These are phyloP conservation scores for Massarina eburnea DNA, from an alignment of 2,329 filamentous ascomycete genomes.

Conservation along the genomic window DNA sequence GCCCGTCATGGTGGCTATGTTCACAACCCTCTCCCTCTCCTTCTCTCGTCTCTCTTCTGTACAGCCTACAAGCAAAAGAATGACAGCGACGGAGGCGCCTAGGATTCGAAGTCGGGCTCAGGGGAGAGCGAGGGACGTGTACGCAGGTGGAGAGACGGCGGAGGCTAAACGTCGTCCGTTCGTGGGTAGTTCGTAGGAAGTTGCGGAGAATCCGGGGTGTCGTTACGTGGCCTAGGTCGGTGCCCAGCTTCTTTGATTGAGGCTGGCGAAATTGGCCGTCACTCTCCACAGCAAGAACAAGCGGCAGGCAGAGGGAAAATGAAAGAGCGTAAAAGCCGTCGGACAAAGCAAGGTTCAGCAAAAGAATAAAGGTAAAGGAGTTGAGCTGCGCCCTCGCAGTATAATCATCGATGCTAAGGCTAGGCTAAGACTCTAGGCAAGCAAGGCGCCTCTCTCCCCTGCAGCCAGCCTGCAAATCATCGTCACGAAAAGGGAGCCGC, in stretches of 20 bases:
- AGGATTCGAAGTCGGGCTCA: not conserved
- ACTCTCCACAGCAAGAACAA: too few relatives aligned
- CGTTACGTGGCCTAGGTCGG: slow-evolving; percentile 7
- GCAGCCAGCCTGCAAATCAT: not conserved
- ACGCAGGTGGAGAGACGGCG: not conserved
- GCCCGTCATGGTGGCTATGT: slow-evolving; percentile 12
- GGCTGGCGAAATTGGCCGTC: too few relatives aligned
- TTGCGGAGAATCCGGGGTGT: not conserved
- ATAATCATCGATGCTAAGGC: too few relatives aligned
- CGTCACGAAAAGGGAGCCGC: not conserved
- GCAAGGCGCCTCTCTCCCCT: too few relatives aligned
- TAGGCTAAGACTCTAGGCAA: too few relatives aligned
- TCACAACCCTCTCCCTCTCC: slow-evolving; percentile 3
- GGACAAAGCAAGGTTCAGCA: too few relatives aligned
- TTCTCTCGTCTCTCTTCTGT: not conserved
- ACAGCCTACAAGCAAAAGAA: slow-evolving; percentile 1
- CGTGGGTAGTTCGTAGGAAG: too few relatives aligned
- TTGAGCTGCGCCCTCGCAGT: too few relatives aligned
- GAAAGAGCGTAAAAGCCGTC: too few relatives aligned
- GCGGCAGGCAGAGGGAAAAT: too few relatives aligned
- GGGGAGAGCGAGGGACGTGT: not conserved
- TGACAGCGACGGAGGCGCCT: not conserved
- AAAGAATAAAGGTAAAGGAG: too few relatives aligned
- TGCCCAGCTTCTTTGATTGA: slow-evolving; percentile 1
- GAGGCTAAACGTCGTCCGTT: not conserved